Percentiles rank a stretch among this genome's conserved stretches.
These are phyloP conservation scores for Corynascus novoguineensis DNA, from an alignment of 495 filamentous ascomycete genomes.

Conservation along the genomic window DNA sequence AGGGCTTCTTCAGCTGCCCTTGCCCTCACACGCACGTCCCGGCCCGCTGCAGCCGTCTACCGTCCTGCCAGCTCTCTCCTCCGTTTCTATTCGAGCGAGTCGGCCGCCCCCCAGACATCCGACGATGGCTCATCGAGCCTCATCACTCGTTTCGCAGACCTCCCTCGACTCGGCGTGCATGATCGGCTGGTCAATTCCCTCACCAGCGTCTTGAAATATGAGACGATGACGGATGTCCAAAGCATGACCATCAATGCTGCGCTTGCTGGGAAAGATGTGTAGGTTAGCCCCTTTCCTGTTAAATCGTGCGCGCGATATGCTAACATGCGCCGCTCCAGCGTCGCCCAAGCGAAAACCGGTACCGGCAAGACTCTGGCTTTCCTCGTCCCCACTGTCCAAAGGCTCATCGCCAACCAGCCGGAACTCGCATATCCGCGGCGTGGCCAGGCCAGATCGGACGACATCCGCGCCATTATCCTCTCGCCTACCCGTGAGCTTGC, in stretches of 20 bases:
- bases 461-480: slow-evolving; percentile 85
- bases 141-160: slow-evolving; percentile 65
- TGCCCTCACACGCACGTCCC: slow-evolving; percentile 16
- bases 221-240: slow-evolving; percentile 93
- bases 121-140: slow-evolving; percentile 15
- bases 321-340: slow-evolving; percentile 41
- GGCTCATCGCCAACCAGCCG: slow-evolving; percentile 58
- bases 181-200: slow-evolving; percentile 60
- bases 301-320: slow-evolving; percentile 15
- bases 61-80: slow-evolving; percentile 20
- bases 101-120: slow-evolving; percentile 22
- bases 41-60: slow-evolving; percentile 5
- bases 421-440: slow-evolving; percentile 33
- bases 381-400: slow-evolving; percentile 69
- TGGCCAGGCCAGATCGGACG: slow-evolving; percentile 41
- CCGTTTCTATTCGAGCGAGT: slow-evolving; percentile 38
- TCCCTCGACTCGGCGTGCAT: slow-evolving; percentile 59
- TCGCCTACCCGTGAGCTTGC: slow-evolving; percentile 94
- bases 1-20: slow-evolving; percentile 18
- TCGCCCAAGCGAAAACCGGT: slow-evolving; percentile 84
- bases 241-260: slow-evolving; percentile 70
- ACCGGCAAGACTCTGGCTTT: slow-evolving; percentile 87
- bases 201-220: slow-evolving; percentile 65
- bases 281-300: slow-evolving; percentile 31
- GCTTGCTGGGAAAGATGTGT: slow-evolving; percentile 78